These are phyloP conservation scores for Yueomyces sinensis DNA, from an alignment of 805 yeast genomes.

Conservation along the genomic window DNA sequence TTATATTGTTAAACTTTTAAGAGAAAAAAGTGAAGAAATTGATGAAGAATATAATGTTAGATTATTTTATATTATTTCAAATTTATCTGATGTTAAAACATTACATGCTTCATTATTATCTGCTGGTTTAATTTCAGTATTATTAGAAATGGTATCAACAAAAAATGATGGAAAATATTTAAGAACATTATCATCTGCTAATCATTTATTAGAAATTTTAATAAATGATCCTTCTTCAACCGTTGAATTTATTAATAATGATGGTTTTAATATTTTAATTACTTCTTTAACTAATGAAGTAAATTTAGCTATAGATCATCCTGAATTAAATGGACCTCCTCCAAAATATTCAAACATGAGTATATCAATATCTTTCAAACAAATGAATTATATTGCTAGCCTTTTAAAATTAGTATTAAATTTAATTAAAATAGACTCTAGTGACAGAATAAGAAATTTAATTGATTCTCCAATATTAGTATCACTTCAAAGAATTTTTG, in stretches of 20 bases:
- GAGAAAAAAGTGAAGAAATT: conserved; percentile 27
- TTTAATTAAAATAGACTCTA: conserved; percentile 58
- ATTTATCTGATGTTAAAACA: conserved; percentile 42
- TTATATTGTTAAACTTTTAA: conserved; percentile 39
- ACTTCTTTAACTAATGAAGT: conserved; percentile 52
- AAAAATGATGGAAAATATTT: conserved; percentile 32
- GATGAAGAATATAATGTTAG: conserved; percentile 36
- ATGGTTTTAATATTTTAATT: conserved; percentile 55
- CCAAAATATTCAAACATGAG: conserved; percentile 37
- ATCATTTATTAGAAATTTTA: conserved; percentile 39
- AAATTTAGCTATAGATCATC: conserved; percentile 45
- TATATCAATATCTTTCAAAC: conserved; percentile 43
- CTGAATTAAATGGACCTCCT: conserved; percentile 39
- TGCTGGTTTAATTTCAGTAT: conserved; percentile 62
- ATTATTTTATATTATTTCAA: conserved; percentile 49
- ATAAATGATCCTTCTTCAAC: conserved; percentile 36
- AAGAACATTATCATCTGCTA: conserved; percentile 49
- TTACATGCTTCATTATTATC: conserved; percentile 45
- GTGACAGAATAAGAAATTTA: conserved; percentile 72
- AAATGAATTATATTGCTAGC: conserved; percentile 44
- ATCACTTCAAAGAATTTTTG: conserved; percentile 45
- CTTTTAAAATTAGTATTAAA: conserved; percentile 50
- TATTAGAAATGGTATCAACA: conserved; percentile 46
- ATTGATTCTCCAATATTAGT: conserved; percentile 72
- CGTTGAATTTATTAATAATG: conserved; percentile 46